These are phyloP conservation scores for Phytophthora ohioensis DNA, from an alignment of 352 stramenopile species.

Conservation along the genomic window DNA sequence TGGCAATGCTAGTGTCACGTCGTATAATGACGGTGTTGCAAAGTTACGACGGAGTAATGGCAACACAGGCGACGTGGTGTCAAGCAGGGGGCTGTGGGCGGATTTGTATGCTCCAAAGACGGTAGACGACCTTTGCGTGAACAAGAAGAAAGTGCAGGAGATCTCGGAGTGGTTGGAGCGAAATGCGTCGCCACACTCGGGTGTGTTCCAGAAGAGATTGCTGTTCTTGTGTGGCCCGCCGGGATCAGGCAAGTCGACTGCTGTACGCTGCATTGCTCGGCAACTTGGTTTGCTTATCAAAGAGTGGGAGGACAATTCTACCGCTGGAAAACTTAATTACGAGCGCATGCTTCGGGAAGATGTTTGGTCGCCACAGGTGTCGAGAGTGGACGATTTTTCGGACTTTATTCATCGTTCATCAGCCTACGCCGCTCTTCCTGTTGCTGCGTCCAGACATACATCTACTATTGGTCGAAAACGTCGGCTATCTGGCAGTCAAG, in stretches of 20 bases:
- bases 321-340: slow-evolving; percentile 60
- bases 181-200: slow-evolving; percentile 35
- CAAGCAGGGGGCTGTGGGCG: slow-evolving; percentile 52
- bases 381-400: slow-evolving; percentile 74
- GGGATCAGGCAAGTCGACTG: slow-evolving; percentile 85
- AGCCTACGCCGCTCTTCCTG: slow-evolving; percentile 68
- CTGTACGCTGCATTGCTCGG: slow-evolving; percentile 64
- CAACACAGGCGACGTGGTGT: neutral
- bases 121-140: slow-evolving; percentile 79
- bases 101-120: slow-evolving; percentile 51
- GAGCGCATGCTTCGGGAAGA: slow-evolving; percentile 63
- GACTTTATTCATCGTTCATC: slow-evolving; percentile 81
- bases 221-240: slow-evolving; percentile 85
- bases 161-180: slow-evolving; percentile 66
- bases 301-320: slow-evolving; percentile 81
- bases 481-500: slow-evolving; percentile 23
- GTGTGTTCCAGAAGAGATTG: slow-evolving; percentile 56
- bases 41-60: slow-evolving; percentile 8
- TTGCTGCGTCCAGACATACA: slow-evolving; percentile 38
- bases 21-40: neutral
- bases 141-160: slow-evolving; percentile 87
- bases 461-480: slow-evolving; percentile 30
- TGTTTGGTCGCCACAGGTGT: slow-evolving; percentile 57
- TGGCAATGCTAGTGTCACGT: slow-evolving; percentile 16
- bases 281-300: slow-evolving; percentile 59